phyloP scores from a whole-genome alignment of 345 rosid genomes.

The Camelina hispida region DNA sequence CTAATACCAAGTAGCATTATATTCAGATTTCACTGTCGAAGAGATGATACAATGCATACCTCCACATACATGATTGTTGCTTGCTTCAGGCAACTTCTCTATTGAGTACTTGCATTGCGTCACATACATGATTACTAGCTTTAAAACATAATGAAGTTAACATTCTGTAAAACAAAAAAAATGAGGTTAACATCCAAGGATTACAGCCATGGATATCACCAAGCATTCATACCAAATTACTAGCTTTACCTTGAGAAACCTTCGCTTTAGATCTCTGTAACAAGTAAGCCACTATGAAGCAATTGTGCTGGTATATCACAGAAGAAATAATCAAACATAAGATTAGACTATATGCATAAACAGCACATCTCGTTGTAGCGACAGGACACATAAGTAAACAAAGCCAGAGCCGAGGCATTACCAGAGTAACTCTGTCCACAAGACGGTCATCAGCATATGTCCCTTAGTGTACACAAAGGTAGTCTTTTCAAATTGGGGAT shows the following conservation, averaged over 20 bases:
- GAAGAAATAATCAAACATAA: slow-evolving; percentile 2
- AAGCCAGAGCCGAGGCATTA: slow-evolving; percentile 24
- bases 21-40: neutral
- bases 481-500: slow-evolving; percentile 87
- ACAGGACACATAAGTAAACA: neutral
- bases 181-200: neutral
- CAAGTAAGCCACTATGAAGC: slow-evolving; percentile 93
- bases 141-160: neutral
- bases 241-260: slow-evolving; percentile 80
- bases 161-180: slow-evolving; percentile 29
- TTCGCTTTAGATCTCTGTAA: slow-evolving; percentile 91
- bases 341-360: slow-evolving; percentile 5
- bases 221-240: neutral
- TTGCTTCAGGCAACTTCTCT: slow-evolving; percentile 94
- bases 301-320: slow-evolving; percentile 68
- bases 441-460: slow-evolving; percentile 98
- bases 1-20: neutral
- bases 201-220: slow-evolving; percentile 7
- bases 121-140: slow-evolving; percentile 56
- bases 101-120: slow-evolving; percentile 81
- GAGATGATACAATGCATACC: slow-evolving; percentile 53
- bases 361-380: neutral
- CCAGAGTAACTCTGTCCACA: slow-evolving; percentile 89
- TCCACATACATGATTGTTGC: slow-evolving; percentile 83
- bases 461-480: slow-evolving; percentile 85